phyloP scores from a whole-genome alignment of 2,329 filamentous ascomycete species.

The Fusarium decemcellulare region DNA sequence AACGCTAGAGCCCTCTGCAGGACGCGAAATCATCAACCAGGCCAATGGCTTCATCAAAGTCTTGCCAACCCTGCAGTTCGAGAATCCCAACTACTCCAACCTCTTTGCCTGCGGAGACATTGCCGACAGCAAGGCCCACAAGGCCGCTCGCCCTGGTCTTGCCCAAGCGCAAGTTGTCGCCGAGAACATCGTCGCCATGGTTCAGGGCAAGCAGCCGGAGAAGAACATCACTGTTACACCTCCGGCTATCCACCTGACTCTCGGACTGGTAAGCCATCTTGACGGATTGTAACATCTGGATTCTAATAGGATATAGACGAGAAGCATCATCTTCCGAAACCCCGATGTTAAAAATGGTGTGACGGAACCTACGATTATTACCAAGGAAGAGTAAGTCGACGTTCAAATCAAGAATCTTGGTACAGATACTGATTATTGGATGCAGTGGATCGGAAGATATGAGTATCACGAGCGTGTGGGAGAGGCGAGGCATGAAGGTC shows the following conservation, averaged over 20 bases:
- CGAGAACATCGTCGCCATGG: slow-evolving; percentile 42
- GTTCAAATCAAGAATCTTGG: accelerated
- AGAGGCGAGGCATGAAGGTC: slow-evolving; percentile 41
- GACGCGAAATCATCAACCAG: slow-evolving; percentile 30
- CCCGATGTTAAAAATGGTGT: slow-evolving; percentile 32
- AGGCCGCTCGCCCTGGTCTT: slow-evolving; percentile 39
- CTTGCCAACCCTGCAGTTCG: slow-evolving; percentile 37
- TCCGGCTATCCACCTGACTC: slow-evolving; percentile 41
- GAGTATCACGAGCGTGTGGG: slow-evolving; percentile 41
- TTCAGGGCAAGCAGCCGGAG: slow-evolving; percentile 24
- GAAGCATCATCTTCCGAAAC: slow-evolving; percentile 46
- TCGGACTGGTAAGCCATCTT: slow-evolving; percentile 34
- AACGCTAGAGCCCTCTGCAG: slow-evolving; percentile 11
- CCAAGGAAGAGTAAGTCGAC: slow-evolving; percentile 42
- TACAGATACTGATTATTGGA: neutral
- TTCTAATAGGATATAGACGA: slow-evolving; percentile 27
- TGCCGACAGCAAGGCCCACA: slow-evolving; percentile 45
- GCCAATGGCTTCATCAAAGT: slow-evolving; percentile 44
- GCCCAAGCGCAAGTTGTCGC: slow-evolving; percentile 41
- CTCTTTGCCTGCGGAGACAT: slow-evolving; percentile 45
- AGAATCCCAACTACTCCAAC: slow-evolving; percentile 42
- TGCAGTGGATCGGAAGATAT: slow-evolving; percentile 39
- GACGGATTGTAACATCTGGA: accelerated
- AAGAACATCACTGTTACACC: slow-evolving; percentile 32
- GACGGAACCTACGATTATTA: slow-evolving; percentile 36